A percentile compares a stretch with the other conserved stretches of the same genome.
These are phyloP conservation scores for Nissolia schottii DNA, from an alignment of 306 rosid genomes.

Conservation along the genomic window DNA sequence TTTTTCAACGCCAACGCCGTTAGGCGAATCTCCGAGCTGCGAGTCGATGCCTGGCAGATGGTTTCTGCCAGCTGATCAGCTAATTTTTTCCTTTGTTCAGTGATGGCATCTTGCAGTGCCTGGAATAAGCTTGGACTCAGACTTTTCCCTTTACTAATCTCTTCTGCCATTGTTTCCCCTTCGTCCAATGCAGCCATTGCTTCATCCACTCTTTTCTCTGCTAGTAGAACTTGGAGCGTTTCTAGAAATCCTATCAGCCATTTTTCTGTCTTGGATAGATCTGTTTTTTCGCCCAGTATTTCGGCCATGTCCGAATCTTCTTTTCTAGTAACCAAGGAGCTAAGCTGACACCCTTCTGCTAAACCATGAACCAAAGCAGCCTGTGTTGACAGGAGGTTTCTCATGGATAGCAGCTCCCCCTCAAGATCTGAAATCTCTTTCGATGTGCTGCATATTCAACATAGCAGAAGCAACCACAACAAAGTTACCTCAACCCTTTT, in stretches of 20 bases:
- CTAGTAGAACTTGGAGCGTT: constrained; percentile 71
- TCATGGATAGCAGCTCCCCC: constrained; percentile 82
- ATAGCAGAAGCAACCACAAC: background rate
- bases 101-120: constrained; percentile 42
- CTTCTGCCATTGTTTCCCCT: constrained; percentile 45
- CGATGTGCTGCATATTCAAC: constrained; percentile 60
- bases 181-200: constrained; percentile 65
- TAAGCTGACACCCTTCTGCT: constrained; percentile 60
- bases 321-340: constrained; percentile 37
- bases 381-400: constrained; percentile 75
- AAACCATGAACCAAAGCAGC: constrained; percentile 78
- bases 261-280: constrained; percentile 50
- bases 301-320: constrained; percentile 48
- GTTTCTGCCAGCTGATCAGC: constrained; percentile 79
- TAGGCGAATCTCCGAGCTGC: constrained; percentile 57
- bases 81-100: constrained; percentile 54
- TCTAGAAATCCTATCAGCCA: constrained; percentile 68
- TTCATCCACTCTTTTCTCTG: constrained; percentile 79
- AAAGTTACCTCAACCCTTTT: too few relatives aligned
- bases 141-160: constrained; percentile 31
- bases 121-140: constrained; percentile 39
- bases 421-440: constrained; percentile 89
- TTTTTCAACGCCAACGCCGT: constrained; percentile 54
- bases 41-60: constrained; percentile 58
- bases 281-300: constrained; percentile 31